Conservation (phyloP, 2,329 filamentous ascomycete genomes). For the Cladosporium sp. region DNA sequence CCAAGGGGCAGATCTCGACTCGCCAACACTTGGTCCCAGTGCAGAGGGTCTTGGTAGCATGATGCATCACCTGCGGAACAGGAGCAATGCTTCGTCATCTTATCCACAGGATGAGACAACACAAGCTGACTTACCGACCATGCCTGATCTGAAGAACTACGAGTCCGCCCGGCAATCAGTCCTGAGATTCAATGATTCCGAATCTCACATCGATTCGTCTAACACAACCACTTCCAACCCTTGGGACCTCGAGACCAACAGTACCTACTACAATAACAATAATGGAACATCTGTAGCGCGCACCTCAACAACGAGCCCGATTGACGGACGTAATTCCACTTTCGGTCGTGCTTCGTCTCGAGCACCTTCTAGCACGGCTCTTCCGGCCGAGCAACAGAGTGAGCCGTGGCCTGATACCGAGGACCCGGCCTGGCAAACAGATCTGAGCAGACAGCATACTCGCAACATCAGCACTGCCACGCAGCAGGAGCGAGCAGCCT, state of each 20-base stretch:
- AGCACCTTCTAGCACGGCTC: neutral
- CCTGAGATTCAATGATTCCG: slow-evolving; percentile 14
- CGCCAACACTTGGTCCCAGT: slow-evolving; percentile 71
- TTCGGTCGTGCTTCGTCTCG: slow-evolving; percentile 1
- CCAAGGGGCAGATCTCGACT: slow-evolving; percentile 34
- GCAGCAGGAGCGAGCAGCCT: slow-evolving; percentile 61
- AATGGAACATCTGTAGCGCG: neutral
- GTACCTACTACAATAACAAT: slow-evolving; percentile 35
- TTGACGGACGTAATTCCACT: neutral
- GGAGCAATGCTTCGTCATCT: slow-evolving; percentile 77
- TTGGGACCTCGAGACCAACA: slow-evolving; percentile 52
- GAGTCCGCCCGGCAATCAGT: slow-evolving; percentile 15
- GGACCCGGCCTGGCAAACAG: slow-evolving; percentile 44
- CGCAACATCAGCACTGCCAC: slow-evolving; percentile 49
- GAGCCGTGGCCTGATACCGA: slow-evolving; percentile 18
- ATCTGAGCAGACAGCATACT: slow-evolving; percentile 44
- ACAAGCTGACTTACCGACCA: slow-evolving; percentile 20
- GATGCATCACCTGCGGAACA: slow-evolving; percentile 69
- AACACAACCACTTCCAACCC: slow-evolving; percentile 52
- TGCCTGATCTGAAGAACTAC: slow-evolving; percentile 19
- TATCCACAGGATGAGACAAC: slow-evolving; percentile 49
- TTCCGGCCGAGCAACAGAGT: neutral
- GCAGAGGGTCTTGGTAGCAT: slow-evolving; percentile 57
- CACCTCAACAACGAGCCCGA: neutral
- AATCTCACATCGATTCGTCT: slow-evolving; percentile 42